Conservation (phyloP, 2,329 filamentous ascomycete genomes). For the Hawksworthiomyces lignivorus region DNA sequence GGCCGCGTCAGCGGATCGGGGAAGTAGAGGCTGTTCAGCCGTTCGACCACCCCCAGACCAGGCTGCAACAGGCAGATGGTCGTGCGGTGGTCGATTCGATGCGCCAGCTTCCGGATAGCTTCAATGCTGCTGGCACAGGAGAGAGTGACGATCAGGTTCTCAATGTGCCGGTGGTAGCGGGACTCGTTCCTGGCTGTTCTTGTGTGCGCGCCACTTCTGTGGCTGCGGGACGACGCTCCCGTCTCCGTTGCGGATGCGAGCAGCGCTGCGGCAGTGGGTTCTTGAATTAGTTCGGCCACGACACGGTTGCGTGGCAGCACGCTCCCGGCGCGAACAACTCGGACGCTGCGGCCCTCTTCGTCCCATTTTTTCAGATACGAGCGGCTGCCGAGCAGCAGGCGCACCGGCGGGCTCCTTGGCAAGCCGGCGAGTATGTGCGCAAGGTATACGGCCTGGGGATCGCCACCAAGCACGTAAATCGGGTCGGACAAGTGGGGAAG, state of each 20-base stretch:
- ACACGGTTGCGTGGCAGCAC: slow-evolving; percentile 10
- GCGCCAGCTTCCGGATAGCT: slow-evolving; percentile 18
- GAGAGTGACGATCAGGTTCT: slow-evolving; percentile 25
- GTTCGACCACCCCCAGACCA: slow-evolving; percentile 73
- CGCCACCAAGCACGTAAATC: slow-evolving; percentile 22
- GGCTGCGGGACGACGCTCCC: neutral
- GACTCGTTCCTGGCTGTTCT: too few relatives aligned
- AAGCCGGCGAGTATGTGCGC: slow-evolving; percentile 23
- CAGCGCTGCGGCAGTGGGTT: slow-evolving; percentile 1
- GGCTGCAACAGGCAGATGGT: slow-evolving; percentile 28
- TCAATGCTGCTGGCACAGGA: slow-evolving; percentile 19
- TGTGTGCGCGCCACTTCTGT: neutral
- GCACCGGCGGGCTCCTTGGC: slow-evolving; percentile 21
- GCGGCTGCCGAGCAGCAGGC: slow-evolving; percentile 19
- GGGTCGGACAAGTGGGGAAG: slow-evolving; percentile 13
- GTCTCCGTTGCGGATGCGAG: neutral
- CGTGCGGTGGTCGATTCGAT: slow-evolving; percentile 25
- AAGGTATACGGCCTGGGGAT: slow-evolving; percentile 22
- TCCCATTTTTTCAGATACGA: slow-evolving; percentile 20
- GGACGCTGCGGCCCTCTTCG: slow-evolving; percentile 13
- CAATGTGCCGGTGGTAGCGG: slow-evolving; percentile 13
- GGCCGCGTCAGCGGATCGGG: slow-evolving; percentile 57
- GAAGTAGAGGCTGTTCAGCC: slow-evolving; percentile 65
- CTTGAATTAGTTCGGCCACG: slow-evolving; percentile 17
- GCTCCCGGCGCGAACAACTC: slow-evolving; percentile 4